A percentile compares a stretch with the other conserved stretches of the same genome.
Conservation (phyloP, 176 grass and related monocot genomes). For the Oryza meridionalis region DNA sequence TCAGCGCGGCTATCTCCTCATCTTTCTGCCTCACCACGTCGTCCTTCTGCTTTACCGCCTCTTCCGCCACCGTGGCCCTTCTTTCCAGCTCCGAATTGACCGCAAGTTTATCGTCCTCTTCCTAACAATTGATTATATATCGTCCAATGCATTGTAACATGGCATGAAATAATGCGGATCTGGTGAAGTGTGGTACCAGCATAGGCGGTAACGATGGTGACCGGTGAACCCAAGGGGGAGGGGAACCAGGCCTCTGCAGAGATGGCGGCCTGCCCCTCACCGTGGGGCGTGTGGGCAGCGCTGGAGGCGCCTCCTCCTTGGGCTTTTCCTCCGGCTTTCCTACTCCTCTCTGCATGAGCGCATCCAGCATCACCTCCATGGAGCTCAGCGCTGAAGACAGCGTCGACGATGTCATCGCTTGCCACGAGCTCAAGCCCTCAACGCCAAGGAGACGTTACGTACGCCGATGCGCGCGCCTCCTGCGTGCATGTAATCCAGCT, state of each 20-base stretch:
- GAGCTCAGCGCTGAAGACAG: conserved; percentile 47
- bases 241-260: conserved; percentile 11
- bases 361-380: conserved; percentile 65
- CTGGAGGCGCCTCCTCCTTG: conserved; percentile 47
- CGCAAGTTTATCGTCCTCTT: background rate
- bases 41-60: conserved; percentile 33
- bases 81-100: conserved; percentile 44
- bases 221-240: background rate
- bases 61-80: conserved; percentile 34
- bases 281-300: conserved; percentile 47
- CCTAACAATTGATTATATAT: conserved; percentile 12
- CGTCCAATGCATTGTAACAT: too few species aligned
- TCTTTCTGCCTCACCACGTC: conserved; percentile 26
- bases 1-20: conserved; percentile 39
- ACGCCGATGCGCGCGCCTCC: background rate
- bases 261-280: conserved; percentile 42
- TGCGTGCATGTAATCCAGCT: background rate
- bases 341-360: conserved; percentile 54
- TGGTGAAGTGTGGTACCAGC: background rate
- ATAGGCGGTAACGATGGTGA: background rate
- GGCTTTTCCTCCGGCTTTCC: conserved; percentile 53
- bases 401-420: conserved; percentile 31
- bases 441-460: background rate
- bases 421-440: background rate
- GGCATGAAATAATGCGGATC: too few species aligned